These are phyloP conservation scores for Dictyostelium purpureum DNA, from an alignment of 78 protist genomes.

Conservation along the genomic window DNA sequence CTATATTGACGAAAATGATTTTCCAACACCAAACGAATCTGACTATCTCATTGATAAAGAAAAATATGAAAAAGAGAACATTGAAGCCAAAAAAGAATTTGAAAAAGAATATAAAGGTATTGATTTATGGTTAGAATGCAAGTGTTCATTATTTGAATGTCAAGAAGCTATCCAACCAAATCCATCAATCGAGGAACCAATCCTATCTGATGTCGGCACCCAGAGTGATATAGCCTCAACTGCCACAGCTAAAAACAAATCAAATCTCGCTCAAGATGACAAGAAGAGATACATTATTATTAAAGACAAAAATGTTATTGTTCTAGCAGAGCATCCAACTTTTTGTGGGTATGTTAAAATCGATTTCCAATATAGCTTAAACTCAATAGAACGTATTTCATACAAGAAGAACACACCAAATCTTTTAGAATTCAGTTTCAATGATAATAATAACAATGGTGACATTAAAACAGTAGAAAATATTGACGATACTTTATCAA, in stretches of 20 bases:
- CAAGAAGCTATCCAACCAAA: not conserved
- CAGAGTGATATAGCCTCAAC: not conserved
- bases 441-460: not conserved
- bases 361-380: slow-evolving; percentile 1
- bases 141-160: slow-evolving; percentile 34
- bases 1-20: slow-evolving; percentile 18
- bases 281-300: slow-evolving; percentile 20
- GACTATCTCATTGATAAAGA: slow-evolving; percentile 21
- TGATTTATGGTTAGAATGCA: slow-evolving; percentile 36
- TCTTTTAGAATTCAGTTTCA: slow-evolving; percentile 16
- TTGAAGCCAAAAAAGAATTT: slow-evolving; percentile 10
- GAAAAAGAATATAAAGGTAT: slow-evolving; percentile 26
- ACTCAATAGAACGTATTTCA: not conserved
- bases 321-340: slow-evolving; percentile 32
- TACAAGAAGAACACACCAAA: slow-evolving; percentile 7
- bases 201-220: not conserved
- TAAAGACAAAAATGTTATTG: not conserved
- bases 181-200: not conserved
- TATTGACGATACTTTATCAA: not conserved
- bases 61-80: not conserved
- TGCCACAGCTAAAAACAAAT: not conserved
- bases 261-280: not conserved
- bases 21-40: not conserved
- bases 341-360: slow-evolving; percentile 53
- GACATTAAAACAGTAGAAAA: not conserved